These are phyloP conservation scores for Boletus bicolor DNA, from an alignment of 768 basidiomycete genomes.

Conservation along the genomic window DNA sequence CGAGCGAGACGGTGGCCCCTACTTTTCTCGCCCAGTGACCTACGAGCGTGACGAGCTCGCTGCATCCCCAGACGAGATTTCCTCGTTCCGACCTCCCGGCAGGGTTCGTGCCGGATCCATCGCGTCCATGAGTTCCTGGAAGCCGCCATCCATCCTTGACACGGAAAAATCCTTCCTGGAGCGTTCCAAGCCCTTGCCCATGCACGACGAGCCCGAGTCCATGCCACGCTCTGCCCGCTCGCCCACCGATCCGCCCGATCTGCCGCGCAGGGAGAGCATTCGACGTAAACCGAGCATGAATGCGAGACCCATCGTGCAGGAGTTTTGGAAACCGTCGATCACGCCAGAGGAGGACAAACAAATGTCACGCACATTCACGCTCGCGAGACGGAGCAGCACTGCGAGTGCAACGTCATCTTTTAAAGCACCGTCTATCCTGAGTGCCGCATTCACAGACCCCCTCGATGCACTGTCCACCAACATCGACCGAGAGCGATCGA, in stretches of 20 bases:
- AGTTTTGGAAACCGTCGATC: slow-evolving; percentile 50
- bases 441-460: slow-evolving; percentile 35
- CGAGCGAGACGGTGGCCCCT: slow-evolving; percentile 22
- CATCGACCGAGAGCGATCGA: slow-evolving; percentile 26
- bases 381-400: slow-evolving; percentile 47
- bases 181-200: slow-evolving; percentile 17
- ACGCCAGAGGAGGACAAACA: slow-evolving; percentile 44
- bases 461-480: slow-evolving; percentile 19
- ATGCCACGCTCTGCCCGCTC: slow-evolving; percentile 20
- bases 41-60: slow-evolving; percentile 22
- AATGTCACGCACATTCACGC: slow-evolving; percentile 38
- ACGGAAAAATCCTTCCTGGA: slow-evolving; percentile 19
- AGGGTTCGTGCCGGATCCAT: slow-evolving; percentile 28
- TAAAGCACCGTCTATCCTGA: slow-evolving; percentile 40
- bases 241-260: slow-evolving; percentile 22
- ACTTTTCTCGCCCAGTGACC: slow-evolving; percentile 15
- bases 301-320: slow-evolving; percentile 36
- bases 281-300: slow-evolving; percentile 34
- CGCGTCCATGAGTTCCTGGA: slow-evolving; percentile 28
- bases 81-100: slow-evolving; percentile 10
- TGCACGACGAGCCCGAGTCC: slow-evolving; percentile 31
- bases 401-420: slow-evolving; percentile 49
- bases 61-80: slow-evolving; percentile 19
- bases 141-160: slow-evolving; percentile 25
- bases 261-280: slow-evolving; percentile 26